A percentile compares a stretch with the other conserved stretches of the same genome.
These are phyloP conservation scores for Dalbergia cultrata DNA, from an alignment of 306 rosid genomes.

Conservation along the genomic window DNA sequence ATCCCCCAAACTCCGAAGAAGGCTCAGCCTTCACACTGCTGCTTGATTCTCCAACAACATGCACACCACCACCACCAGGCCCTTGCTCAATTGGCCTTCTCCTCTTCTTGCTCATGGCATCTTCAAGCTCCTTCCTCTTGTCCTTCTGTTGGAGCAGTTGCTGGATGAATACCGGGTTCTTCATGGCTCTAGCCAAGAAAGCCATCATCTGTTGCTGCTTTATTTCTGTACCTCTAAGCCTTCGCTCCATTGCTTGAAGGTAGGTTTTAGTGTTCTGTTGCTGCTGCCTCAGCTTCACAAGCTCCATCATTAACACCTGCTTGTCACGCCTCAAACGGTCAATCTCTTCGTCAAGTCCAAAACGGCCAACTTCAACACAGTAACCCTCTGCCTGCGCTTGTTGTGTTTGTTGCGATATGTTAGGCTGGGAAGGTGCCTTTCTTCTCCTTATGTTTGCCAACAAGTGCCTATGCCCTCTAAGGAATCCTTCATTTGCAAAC, in stretches of 20 bases:
- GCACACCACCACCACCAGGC: slow-evolving; percentile 19
- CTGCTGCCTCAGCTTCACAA: slow-evolving; percentile 87
- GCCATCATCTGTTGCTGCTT: slow-evolving; percentile 95
- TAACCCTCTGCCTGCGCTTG: slow-evolving; percentile 49
- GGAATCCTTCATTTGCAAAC: slow-evolving; percentile 84
- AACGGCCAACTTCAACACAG: slow-evolving; percentile 72
- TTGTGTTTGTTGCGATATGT: slow-evolving; percentile 50
- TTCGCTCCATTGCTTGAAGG: slow-evolving; percentile 78
- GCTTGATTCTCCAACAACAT: not conserved
- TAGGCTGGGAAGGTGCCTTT: slow-evolving; percentile 64
- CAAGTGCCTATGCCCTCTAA: slow-evolving; percentile 73
- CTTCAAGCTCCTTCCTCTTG: slow-evolving; percentile 71
- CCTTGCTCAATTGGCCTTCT: slow-evolving; percentile 88
- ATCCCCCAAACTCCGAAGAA: slow-evolving; percentile 48
- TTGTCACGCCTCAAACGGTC: slow-evolving; percentile 75
- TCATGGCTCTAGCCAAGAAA: slow-evolving; percentile 89
- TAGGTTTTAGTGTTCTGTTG: slow-evolving; percentile 77
- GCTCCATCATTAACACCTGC: slow-evolving; percentile 78
- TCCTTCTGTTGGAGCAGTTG: slow-evolving; percentile 76
- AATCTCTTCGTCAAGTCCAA: slow-evolving; percentile 71
- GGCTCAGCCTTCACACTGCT: slow-evolving; percentile 62
- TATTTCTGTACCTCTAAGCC: slow-evolving; percentile 70
- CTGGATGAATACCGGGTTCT: slow-evolving; percentile 79
- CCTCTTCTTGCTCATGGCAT: slow-evolving; percentile 76
- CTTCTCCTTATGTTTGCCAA: slow-evolving; percentile 76